Evolutionary conservation across 306 rosid genomes (phyloP).

Genomic region (Clitoria ternatea): DNA sequence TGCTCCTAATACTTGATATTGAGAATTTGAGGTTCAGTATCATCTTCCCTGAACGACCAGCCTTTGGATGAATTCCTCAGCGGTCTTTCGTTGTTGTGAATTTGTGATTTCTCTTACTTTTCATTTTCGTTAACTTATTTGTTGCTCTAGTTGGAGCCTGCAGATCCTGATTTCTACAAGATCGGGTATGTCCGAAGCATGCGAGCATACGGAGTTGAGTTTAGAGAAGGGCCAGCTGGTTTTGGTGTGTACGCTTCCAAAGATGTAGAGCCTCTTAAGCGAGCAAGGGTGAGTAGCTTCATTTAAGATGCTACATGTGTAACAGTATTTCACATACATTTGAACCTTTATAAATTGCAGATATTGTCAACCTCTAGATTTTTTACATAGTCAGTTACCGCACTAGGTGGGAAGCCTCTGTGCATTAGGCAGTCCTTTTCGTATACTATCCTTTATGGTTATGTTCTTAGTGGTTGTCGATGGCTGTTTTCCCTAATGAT

Average conservation of each 20-base stretch:
- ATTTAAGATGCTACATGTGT: conserved; percentile 2
- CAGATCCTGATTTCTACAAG: conserved; percentile 92
- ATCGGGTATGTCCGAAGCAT: conserved; percentile 79
- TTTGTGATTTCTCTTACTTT: background rate
- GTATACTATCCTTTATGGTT: background rate
- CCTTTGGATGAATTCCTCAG: conserved; percentile 1
- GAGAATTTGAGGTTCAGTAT: conserved; percentile 19
- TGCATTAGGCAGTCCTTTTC: no score
- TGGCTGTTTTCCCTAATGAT: conserved; percentile 16
- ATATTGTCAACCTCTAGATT: background rate
- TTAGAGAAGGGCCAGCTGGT: conserved; percentile 91
- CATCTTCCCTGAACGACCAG: background rate
- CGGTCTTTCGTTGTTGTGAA: conserved; percentile 6
- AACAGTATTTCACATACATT: background rate
- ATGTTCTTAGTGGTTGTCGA: background rate
- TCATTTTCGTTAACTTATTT: background rate
- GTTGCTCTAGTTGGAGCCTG: conserved; percentile 70
- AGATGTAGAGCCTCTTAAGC: conserved; percentile 93
- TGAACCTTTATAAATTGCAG: background rate
- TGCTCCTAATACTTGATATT: background rate
- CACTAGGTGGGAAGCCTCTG: no score
- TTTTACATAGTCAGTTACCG: background rate
- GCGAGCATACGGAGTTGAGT: conserved; percentile 93
- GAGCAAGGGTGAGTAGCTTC: conserved; percentile 77
- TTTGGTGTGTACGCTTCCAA: conserved; percentile 97